phyloP scores from a whole-genome alignment of 306 rosid genomes.

The Fragaria nilgerrensis region DNA sequence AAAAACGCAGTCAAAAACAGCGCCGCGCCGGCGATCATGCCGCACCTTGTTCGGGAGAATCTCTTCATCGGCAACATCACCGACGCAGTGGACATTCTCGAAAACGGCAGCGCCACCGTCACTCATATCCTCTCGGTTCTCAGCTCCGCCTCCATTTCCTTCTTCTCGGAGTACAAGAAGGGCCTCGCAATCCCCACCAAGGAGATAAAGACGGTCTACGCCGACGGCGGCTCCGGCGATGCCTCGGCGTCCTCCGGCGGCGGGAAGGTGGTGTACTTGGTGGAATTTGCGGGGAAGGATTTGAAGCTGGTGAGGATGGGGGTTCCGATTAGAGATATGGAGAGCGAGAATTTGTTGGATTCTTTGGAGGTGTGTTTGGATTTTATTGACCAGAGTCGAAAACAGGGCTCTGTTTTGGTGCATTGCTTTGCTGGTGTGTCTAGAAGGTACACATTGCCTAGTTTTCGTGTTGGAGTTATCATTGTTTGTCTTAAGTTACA shows the following conservation, averaged over 20 bases:
- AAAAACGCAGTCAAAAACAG: background rate
- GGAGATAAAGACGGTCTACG: conserved; percentile 60
- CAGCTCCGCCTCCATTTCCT: conserved; percentile 70
- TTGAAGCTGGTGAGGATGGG: conserved; percentile 82
- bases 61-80: conserved; percentile 77
- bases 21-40: conserved; percentile 39
- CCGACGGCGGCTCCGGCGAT: conserved; percentile 26
- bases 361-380: conserved; percentile 76
- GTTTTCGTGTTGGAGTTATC: background rate
- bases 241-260: conserved; percentile 31
- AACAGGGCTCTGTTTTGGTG: conserved; percentile 82
- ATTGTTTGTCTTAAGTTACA: background rate
- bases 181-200: conserved; percentile 50
- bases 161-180: conserved; percentile 76
- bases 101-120: conserved; percentile 45
- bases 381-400: conserved; percentile 68
- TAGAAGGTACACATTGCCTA: conserved; percentile 54
- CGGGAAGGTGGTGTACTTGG: conserved; percentile 54
- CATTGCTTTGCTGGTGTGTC: conserved; percentile 99
- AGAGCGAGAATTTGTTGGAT: conserved; percentile 73
- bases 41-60: conserved; percentile 72
- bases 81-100: conserved; percentile 71
- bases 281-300: conserved; percentile 82
- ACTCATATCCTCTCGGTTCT: conserved; percentile 81
- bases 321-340: conserved; percentile 80